phyloP scores from a whole-genome alignment of 2,329 filamentous ascomycete species.

The Eutypa lata region DNA sequence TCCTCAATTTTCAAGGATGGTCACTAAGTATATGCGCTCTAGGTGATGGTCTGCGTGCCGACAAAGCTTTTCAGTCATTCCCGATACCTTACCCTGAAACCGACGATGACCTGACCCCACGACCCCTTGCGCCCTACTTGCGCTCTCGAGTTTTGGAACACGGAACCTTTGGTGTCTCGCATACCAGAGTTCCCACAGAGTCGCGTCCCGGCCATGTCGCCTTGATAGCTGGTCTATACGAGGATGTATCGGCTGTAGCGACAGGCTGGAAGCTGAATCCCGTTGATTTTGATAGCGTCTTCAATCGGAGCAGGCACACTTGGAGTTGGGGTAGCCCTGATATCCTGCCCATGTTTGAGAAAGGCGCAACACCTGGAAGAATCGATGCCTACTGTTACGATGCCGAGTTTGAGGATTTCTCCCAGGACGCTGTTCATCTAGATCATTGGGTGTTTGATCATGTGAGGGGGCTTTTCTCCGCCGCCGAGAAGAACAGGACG shows the following conservation, averaged over 20 bases:
- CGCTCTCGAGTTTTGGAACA: constrained; percentile 84
- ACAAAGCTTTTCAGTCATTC: constrained; percentile 95
- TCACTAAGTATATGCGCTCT: constrained; percentile 9
- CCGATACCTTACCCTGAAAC: constrained; percentile 76
- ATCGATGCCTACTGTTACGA: constrained; percentile 86
- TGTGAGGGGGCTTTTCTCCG: constrained; percentile 81
- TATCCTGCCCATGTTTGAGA: constrained; percentile 94
- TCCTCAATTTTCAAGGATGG: constrained; percentile 1
- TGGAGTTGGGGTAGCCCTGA: constrained; percentile 99
- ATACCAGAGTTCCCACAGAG: constrained; percentile 94
- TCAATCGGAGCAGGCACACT: constrained; percentile 93
- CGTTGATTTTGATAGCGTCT: constrained; percentile 97
- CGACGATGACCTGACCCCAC: constrained; percentile 64
- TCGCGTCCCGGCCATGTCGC: constrained; percentile 95
- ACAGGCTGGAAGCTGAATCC: constrained; percentile 99
- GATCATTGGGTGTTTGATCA: constrained; percentile 96
- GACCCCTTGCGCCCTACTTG: constrained; percentile 85
- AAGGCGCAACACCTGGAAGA: constrained; percentile 82
- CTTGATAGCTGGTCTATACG: constrained; percentile 92
- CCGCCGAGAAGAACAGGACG: constrained; percentile 74
- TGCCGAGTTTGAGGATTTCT: constrained; percentile 86
- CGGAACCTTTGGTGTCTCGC: constrained; percentile 94
- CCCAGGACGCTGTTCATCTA: constrained; percentile 72
- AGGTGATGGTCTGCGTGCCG: constrained; percentile 91
- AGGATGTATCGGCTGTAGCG: constrained; percentile 95